Evolutionary conservation across 768 basidiomycete species (phyloP).

Genomic region (Hebeloma cylindrosporum): DNA sequence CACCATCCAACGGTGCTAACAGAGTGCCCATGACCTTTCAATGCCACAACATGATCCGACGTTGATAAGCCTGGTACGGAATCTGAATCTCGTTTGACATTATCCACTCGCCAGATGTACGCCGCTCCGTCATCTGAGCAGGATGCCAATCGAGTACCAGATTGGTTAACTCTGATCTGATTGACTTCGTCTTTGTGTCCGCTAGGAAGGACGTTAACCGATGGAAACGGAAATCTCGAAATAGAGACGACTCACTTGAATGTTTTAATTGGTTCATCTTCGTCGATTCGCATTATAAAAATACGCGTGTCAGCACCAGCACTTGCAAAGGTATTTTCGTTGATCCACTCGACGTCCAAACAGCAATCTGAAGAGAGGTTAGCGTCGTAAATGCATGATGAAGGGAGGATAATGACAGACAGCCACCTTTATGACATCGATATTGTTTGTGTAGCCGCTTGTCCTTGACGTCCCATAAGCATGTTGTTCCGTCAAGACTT

Average conservation of each 20-base stretch:
- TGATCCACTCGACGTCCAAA: conserved; percentile 79
- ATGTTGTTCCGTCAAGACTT: conserved; percentile 74
- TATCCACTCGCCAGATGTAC: conserved; percentile 70
- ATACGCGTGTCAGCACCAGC: conserved; percentile 71
- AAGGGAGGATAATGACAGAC: conserved; percentile 8
- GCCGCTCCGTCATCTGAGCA: conserved; percentile 83
- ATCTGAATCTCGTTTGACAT: conserved; percentile 37
- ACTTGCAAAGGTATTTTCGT: conserved; percentile 67
- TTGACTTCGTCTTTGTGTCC: conserved; percentile 80
- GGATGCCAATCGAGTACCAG: conserved; percentile 69
- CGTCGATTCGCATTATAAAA: conserved; percentile 57
- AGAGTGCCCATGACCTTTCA: conserved; percentile 65
- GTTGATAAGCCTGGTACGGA: conserved; percentile 42
- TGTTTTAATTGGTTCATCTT: conserved; percentile 55
- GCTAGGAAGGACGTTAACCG: conserved; percentile 33
- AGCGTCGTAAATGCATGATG: neutral
- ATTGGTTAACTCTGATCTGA: conserved; percentile 67
- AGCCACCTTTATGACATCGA: conserved; percentile 61
- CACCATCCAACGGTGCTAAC: conserved; percentile 74
- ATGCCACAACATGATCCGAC: conserved; percentile 39
- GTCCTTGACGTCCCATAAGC: conserved; percentile 73
- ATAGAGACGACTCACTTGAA: conserved; percentile 47
- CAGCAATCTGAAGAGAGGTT: conserved; percentile 58
- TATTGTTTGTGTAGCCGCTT: conserved; percentile 65
- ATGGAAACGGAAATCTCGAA: neutral